Conservation (phyloP, 2,329 filamentous ascomycete species). For the Nannizziopsis arthrosporioides region DNA sequence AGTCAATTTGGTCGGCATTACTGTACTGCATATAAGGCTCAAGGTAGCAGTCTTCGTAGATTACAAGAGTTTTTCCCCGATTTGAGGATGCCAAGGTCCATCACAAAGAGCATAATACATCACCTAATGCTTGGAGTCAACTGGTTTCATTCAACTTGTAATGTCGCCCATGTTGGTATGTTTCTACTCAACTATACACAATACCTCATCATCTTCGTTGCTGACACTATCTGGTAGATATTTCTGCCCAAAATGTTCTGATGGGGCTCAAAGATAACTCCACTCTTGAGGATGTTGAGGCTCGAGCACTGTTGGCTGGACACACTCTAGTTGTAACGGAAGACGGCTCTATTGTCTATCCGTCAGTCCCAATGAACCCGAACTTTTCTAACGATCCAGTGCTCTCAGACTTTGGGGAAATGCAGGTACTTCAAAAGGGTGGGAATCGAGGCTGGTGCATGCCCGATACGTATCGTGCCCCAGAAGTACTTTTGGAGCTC, state of each 20-base stretch:
- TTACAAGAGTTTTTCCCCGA: conserved; percentile 17
- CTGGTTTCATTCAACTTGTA: conserved; percentile 15
- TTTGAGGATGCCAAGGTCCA: conserved; percentile 14
- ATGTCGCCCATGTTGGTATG: conserved; percentile 17
- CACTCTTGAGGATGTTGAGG: conserved; percentile 12
- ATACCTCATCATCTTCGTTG: background rate
- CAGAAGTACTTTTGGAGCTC: conserved; percentile 18
- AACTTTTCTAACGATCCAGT: conserved; percentile 13
- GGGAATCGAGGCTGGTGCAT: conserved; percentile 18
- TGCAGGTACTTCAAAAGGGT: conserved; percentile 6
- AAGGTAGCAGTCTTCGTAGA: conserved; percentile 14
- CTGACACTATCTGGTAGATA: conserved; percentile 4
- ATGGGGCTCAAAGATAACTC: conserved; percentile 6
- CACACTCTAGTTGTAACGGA: conserved; percentile 8
- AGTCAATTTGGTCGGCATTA: conserved; percentile 17
- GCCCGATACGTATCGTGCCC: conserved; percentile 20
- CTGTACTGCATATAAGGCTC: conserved; percentile 13
- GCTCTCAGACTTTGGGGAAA: conserved; percentile 20
- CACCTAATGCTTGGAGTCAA: conserved; percentile 14
- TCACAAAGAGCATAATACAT: conserved; percentile 15
- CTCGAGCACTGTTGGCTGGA: conserved; percentile 7
- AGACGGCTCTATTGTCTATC: conserved; percentile 12
- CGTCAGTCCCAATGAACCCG: conserved; percentile 4
- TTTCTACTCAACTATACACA: background rate
- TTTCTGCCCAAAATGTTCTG: conserved; percentile 13